phyloP scores from a whole-genome alignment of 2,329 filamentous ascomycete species.

The Paramyrothecium sp. region DNA sequence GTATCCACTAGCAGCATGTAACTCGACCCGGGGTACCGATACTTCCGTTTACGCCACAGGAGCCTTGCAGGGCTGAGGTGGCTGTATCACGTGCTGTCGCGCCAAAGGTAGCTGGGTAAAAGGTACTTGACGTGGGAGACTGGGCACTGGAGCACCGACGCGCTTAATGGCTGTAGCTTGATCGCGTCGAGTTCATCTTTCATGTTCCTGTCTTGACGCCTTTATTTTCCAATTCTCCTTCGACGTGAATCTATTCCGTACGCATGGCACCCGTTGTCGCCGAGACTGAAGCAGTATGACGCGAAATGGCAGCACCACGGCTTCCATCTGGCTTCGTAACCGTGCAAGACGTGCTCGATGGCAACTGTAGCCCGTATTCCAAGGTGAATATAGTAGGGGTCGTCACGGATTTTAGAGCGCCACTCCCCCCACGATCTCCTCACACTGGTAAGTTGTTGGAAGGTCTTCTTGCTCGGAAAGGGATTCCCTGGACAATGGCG shows the following conservation, averaged over 20 bases:
- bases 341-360: conserved; percentile 43
- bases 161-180: background rate
- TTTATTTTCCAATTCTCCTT: too few species aligned
- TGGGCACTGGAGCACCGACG: background rate
- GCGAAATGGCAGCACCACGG: conserved; percentile 5
- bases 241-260: too few species aligned
- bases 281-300: conserved; percentile 5
- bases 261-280: background rate
- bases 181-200: background rate
- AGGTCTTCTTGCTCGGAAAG: background rate
- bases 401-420: conserved; percentile 62
- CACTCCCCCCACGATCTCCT: conserved; percentile 45
- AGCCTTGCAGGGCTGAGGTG: background rate
- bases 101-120: too few species aligned
- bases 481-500: background rate
- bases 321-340: conserved; percentile 21
- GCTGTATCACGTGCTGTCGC: background rate
- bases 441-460: conserved; percentile 38
- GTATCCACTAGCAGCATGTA: too few species aligned
- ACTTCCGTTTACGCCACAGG: background rate
- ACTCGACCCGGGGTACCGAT: too few species aligned
- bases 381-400: conserved; percentile 66
- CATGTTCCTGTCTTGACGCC: too few species aligned
- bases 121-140: too few species aligned
- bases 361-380: conserved; percentile 20